Evolutionary conservation across 176 grass and related monocot species (phyloP).

Genomic region (Carex pumila): DNA sequence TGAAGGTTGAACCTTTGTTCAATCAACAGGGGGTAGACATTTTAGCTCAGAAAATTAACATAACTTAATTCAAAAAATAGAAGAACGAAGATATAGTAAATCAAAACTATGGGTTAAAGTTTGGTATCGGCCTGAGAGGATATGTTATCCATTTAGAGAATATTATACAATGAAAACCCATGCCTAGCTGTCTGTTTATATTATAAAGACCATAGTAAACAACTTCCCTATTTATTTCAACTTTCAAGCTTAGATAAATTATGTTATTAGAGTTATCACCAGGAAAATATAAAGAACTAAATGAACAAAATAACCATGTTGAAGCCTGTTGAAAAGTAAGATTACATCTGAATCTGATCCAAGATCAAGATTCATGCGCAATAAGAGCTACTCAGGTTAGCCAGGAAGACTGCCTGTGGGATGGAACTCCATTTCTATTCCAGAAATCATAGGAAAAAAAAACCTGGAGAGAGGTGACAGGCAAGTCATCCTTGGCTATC

Average conservation of each 20-base stretch:
- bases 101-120: neutral
- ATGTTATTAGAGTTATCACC: neutral
- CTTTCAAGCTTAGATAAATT: neutral
- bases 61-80: neutral
- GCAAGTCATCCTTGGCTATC: constrained; percentile 21
- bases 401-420: constrained; percentile 11
- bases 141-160: neutral
- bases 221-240: neutral
- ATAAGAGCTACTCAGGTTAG: constrained; percentile 16
- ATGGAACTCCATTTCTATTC: neutral
- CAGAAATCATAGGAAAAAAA: neutral
- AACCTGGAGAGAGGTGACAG: neutral
- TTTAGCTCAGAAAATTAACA: neutral
- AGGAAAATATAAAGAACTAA: neutral
- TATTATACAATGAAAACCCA: neutral
- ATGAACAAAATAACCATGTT: neutral
- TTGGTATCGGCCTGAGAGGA: neutral
- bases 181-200: neutral
- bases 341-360: neutral
- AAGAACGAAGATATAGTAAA: neutral
- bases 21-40: neutral
- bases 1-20: neutral
- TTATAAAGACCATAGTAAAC: too few species aligned
- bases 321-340: neutral
- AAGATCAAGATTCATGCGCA: neutral